These are phyloP conservation scores for Lactarius akahatsu DNA, from an alignment of 768 basidiomycete genomes.

Conservation along the genomic window DNA sequence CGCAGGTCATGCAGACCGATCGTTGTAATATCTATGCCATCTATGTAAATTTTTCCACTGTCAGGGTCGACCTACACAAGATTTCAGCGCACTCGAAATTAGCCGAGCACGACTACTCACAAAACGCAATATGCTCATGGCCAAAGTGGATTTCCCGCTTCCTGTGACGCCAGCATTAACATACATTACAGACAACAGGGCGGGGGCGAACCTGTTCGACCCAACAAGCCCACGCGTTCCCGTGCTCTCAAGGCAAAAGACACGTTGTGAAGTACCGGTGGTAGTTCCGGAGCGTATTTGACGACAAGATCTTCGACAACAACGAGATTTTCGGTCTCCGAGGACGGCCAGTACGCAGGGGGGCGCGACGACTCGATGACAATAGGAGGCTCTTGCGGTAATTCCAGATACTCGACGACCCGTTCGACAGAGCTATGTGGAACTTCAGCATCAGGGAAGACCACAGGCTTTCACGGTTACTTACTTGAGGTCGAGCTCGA, in stretches of 20 bases:
- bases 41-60: conserved; percentile 73
- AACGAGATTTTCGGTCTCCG: conserved; percentile 57
- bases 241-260: conserved; percentile 70
- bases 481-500: conserved; percentile 76
- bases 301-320: conserved; percentile 72
- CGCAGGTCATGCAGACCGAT: conserved; percentile 84
- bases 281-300: conserved; percentile 83
- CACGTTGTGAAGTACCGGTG: conserved; percentile 71
- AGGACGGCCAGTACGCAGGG: conserved; percentile 93
- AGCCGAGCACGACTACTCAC: conserved; percentile 40
- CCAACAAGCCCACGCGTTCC: conserved; percentile 77
- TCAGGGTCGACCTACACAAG: conserved; percentile 63
- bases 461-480: conserved; percentile 32
- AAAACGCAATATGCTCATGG: conserved; percentile 84
- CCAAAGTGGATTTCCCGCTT: conserved; percentile 80
- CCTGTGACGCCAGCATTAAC: conserved; percentile 39
- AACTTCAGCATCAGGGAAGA: conserved; percentile 20
- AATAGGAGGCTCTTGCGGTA: conserved; percentile 84
- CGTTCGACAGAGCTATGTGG: conserved; percentile 77
- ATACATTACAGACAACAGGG: not conserved
- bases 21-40: conserved; percentile 83
- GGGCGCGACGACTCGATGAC: conserved; percentile 71
- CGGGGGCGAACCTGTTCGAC: conserved; percentile 58
- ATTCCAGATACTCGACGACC: conserved; percentile 84
- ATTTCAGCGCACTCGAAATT: not conserved